Percentiles rank a stretch among this genome's conserved stretches.
Evolutionary conservation across 495 filamentous ascomycete genomes (phyloP).

Genomic region (Podospora pseudocomata): DNA sequence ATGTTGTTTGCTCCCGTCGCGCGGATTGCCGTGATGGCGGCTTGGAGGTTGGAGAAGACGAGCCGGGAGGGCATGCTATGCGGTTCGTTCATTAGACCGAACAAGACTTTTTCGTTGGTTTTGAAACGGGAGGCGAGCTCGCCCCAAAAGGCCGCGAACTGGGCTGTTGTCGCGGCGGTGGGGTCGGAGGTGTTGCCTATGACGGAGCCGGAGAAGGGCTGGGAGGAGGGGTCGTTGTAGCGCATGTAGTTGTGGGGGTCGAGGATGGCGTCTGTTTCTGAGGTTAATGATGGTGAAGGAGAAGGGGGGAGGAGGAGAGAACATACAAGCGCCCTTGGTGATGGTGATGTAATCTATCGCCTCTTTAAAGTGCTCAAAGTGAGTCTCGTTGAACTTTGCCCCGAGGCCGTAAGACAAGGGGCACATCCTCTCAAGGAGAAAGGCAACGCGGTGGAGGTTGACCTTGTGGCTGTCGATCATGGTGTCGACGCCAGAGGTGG

Average conservation of each 20-base stretch:
- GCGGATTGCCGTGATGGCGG: slow-evolving; percentile 49
- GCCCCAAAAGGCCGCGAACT: slow-evolving; percentile 53
- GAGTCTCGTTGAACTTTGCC: slow-evolving; percentile 50
- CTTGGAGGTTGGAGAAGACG: slow-evolving; percentile 48
- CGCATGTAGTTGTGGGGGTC: slow-evolving; percentile 57
- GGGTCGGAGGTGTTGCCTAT: slow-evolving; percentile 47
- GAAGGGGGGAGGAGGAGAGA: background rate
- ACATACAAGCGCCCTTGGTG: slow-evolving; percentile 43
- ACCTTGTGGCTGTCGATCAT: slow-evolving; percentile 48
- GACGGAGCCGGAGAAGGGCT: slow-evolving; percentile 48
- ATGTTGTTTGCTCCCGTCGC: slow-evolving; percentile 41
- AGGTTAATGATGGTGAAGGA: background rate
- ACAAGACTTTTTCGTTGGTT: slow-evolving; percentile 50
- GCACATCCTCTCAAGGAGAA: slow-evolving; percentile 54
- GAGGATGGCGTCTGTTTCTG: slow-evolving; percentile 40
- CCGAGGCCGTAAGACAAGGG: slow-evolving; percentile 47
- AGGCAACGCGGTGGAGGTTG: slow-evolving; percentile 53
- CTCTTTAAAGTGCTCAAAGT: slow-evolving; percentile 47
- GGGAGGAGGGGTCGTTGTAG: slow-evolving; percentile 50
- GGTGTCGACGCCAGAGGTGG: slow-evolving; percentile 42
- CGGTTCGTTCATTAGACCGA: slow-evolving; percentile 49
- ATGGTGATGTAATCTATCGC: slow-evolving; percentile 51
- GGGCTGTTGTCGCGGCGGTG: slow-evolving; percentile 43
- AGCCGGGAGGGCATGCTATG: slow-evolving; percentile 49
- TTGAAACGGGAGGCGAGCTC: slow-evolving; percentile 48